Evolutionary conservation across 2,329 filamentous ascomycete genomes (phyloP).

Genomic region (Keithomyces neogunnii): DNA sequence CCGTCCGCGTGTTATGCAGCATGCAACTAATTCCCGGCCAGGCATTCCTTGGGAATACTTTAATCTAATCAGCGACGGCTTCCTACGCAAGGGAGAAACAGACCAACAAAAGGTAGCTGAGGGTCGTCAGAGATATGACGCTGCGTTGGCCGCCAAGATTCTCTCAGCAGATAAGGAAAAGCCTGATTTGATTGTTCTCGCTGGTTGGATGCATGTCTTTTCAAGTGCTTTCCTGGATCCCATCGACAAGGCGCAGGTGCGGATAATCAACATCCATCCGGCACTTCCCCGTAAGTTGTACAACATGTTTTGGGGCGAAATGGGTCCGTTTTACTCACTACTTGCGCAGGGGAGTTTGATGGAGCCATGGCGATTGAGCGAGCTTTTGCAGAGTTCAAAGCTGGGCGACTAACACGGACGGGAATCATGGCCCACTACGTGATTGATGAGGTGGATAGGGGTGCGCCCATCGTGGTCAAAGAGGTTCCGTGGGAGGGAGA

Average conservation of each 20-base stretch:
- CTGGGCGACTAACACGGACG: slow-evolving; percentile 57
- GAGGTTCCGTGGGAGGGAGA: slow-evolving; percentile 54
- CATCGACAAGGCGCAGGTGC: slow-evolving; percentile 50
- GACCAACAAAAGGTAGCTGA: slow-evolving; percentile 44
- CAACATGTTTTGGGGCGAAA: not conserved
- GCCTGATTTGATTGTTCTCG: slow-evolving; percentile 71
- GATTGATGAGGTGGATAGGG: slow-evolving; percentile 70
- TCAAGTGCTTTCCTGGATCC: slow-evolving; percentile 61
- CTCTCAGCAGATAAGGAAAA: slow-evolving; percentile 38
- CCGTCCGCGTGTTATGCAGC: not conserved
- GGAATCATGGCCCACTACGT: slow-evolving; percentile 91
- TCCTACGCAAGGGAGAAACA: slow-evolving; percentile 46
- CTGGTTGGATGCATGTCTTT: slow-evolving; percentile 84
- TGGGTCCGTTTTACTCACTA: slow-evolving; percentile 2
- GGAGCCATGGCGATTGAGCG: slow-evolving; percentile 71
- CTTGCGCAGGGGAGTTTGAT: slow-evolving; percentile 56
- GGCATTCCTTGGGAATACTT: slow-evolving; percentile 70
- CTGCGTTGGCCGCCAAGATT: slow-evolving; percentile 61
- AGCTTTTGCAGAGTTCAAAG: slow-evolving; percentile 64
- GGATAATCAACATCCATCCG: slow-evolving; percentile 78
- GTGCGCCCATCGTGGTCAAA: slow-evolving; percentile 49
- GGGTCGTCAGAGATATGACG: slow-evolving; percentile 63
- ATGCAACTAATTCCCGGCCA: not conserved
- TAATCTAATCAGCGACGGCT: slow-evolving; percentile 70
- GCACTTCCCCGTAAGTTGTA: slow-evolving; percentile 42